A percentile compares a stretch with the other conserved stretches of the same genome.
phyloP scores from a whole-genome alignment of 2,329 filamentous ascomycete genomes.

The Akanthomyces uredinophilus region DNA sequence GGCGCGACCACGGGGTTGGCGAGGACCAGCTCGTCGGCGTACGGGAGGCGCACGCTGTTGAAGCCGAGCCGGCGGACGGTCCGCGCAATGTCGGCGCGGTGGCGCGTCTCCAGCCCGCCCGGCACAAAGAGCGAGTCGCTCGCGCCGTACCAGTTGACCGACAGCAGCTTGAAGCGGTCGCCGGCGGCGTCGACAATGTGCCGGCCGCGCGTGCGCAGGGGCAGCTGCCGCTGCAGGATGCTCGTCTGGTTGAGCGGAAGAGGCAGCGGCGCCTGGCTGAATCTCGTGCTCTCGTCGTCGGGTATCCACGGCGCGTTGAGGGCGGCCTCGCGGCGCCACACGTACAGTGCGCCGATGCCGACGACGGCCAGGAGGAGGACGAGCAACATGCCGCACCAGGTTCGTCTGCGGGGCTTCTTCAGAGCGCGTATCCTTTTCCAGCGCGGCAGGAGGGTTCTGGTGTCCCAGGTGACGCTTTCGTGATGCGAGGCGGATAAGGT shows the following conservation, averaged over 20 bases:
- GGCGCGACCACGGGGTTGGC: constrained; percentile 51
- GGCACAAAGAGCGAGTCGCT: constrained; percentile 62
- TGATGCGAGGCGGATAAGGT: background rate
- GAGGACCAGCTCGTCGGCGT: constrained; percentile 63
- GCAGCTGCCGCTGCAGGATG: constrained; percentile 47
- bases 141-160: constrained; percentile 67
- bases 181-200: constrained; percentile 54
- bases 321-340: constrained; percentile 41
- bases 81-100: constrained; percentile 55
- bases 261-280: constrained; percentile 44
- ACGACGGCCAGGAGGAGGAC: background rate
- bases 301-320: constrained; percentile 44
- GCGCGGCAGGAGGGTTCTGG: background rate
- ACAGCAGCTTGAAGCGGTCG: constrained; percentile 56
- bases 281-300: constrained; percentile 40
- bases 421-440: background rate
- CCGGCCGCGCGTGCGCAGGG: constrained; percentile 54
- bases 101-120: constrained; percentile 57
- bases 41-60: constrained; percentile 65
- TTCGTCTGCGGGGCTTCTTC: background rate
- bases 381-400: background rate
- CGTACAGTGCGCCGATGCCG: constrained; percentile 25
- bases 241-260: constrained; percentile 37
- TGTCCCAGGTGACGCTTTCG: background rate
- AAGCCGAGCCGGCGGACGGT: constrained; percentile 59